Evolutionary conservation across 257 asterid genomes (phyloP).

Genomic region (Nicotiana sylvestris): DNA sequence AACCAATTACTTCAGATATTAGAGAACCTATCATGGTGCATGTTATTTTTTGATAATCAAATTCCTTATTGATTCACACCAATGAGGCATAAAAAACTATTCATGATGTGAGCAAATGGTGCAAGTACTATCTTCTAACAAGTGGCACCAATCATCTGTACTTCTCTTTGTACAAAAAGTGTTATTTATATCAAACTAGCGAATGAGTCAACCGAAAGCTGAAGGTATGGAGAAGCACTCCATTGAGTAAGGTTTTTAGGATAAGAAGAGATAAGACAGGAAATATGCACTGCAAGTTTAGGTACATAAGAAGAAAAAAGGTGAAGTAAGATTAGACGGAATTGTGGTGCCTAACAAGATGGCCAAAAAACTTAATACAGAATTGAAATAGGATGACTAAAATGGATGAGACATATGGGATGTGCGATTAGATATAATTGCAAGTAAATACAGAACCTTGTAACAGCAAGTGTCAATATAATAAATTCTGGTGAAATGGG

Average conservation of each 20-base stretch:
- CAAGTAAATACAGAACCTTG: neutral
- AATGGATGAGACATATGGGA: neutral
- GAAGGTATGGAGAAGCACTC: neutral
- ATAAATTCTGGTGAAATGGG: neutral
- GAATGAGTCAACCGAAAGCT: neutral
- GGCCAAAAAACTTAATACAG: neutral
- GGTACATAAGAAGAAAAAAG: neutral
- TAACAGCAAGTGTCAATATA: neutral
- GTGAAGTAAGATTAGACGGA: neutral
- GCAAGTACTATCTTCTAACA: neutral
- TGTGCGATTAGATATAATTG: neutral
- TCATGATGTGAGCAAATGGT: neutral
- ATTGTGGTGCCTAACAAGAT: neutral
- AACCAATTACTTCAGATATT: neutral
- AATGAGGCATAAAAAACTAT: neutral
- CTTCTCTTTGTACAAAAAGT: neutral
- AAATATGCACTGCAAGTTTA: neutral
- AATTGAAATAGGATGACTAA: neutral
- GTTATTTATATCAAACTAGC: neutral
- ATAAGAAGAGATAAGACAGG: neutral
- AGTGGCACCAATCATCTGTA: neutral
- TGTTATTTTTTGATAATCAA: neutral
- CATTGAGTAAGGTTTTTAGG: neutral
- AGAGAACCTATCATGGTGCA: neutral
- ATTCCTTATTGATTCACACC: neutral